A percentile compares a stretch with the other conserved stretches of the same genome.
These are phyloP conservation scores for Endothia cerciana DNA, from an alignment of 2,329 filamentous ascomycete species.

Conservation along the genomic window DNA sequence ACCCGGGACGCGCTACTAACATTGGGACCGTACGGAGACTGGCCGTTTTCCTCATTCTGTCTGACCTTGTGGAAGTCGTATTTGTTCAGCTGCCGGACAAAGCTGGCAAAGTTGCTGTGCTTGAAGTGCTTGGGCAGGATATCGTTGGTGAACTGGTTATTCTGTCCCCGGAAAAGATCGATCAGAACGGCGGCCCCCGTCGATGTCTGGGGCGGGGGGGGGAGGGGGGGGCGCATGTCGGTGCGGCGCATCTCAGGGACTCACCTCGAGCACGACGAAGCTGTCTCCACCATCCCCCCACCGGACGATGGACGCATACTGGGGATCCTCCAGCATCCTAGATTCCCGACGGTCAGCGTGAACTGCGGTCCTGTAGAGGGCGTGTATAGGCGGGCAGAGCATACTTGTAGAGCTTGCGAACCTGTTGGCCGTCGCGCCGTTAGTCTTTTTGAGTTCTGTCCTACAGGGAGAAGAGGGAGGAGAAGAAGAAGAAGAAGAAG, in stretches of 20 bases:
- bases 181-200: constrained; percentile 27
- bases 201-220: constrained; percentile 15
- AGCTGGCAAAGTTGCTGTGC: constrained; percentile 97
- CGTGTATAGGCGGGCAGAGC: constrained; percentile 36
- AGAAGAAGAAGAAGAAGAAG: background rate
- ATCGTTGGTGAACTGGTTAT: constrained; percentile 96
- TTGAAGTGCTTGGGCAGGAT: constrained; percentile 99
- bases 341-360: constrained; percentile 35
- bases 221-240: background rate
- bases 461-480: background rate
- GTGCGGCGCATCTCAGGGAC: constrained; percentile 34
- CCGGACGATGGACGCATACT: constrained; percentile 88
- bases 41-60: constrained; percentile 82
- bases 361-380: constrained; percentile 9
- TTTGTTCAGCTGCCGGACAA: constrained; percentile 94
- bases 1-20: constrained; percentile 48
- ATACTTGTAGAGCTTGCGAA: constrained; percentile 98
- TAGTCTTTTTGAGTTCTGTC: background rate
- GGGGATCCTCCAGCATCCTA: constrained; percentile 95
- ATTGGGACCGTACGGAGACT: constrained; percentile 79
- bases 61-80: constrained; percentile 99
- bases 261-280: constrained; percentile 95
- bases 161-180: constrained; percentile 56
- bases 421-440: constrained; percentile 54
- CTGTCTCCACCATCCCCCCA: constrained; percentile 96